Evolutionary conservation across 2,329 filamentous ascomycete species (phyloP), one percentile per base, ranked within the genome.

Genomic region (Trichoderma asperellum): DNA sequence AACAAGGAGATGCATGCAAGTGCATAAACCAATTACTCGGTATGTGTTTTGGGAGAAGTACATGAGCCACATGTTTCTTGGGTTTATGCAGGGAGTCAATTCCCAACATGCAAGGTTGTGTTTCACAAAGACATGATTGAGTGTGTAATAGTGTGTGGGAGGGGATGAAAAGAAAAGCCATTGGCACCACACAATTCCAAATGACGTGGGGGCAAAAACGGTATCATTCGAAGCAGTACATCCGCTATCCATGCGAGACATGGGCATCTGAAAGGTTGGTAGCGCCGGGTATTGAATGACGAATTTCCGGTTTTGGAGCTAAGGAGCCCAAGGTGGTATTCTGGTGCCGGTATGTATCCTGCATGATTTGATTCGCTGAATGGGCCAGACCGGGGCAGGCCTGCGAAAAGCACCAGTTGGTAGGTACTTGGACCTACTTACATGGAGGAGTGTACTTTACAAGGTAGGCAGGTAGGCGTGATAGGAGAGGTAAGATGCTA

Each of bases 231-330:
- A 64, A 55, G 61, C 43, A 35, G 49, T 37, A 29, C 53, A 43
- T 49, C 8, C 47, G n/a, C n/a, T 52, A 56, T 56, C 49, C 61
- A 64, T 64, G 61, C 61, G 61, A 64, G 61, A 56, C 61, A 64
- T 64, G 61, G 61, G 61, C 61, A 29, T 32, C 24, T 56, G 24
- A 55, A 27, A 16, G 52, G 27, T 24, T 55, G 52, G 14, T 55
- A 37, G 61, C 61, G 61, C 61, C 61, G 61, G 61, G 61, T 64
- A 64, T 56, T 56, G 49, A 55, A 55, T 56, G 34, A 64, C 49
- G 61, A 64, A 64, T 64, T 64, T 64, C 61, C 61, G 61, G 49
- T n/a, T 43, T 56, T 64, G 61, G 61, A 64, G 62, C 62, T 43
- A 65, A 57, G 52, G 52, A 34, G 32, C 24, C 21, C 47, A 49